These are phyloP conservation scores for Astrocystis sublimbata DNA, from an alignment of 495 filamentous ascomycete genomes.

Conservation along the genomic window DNA sequence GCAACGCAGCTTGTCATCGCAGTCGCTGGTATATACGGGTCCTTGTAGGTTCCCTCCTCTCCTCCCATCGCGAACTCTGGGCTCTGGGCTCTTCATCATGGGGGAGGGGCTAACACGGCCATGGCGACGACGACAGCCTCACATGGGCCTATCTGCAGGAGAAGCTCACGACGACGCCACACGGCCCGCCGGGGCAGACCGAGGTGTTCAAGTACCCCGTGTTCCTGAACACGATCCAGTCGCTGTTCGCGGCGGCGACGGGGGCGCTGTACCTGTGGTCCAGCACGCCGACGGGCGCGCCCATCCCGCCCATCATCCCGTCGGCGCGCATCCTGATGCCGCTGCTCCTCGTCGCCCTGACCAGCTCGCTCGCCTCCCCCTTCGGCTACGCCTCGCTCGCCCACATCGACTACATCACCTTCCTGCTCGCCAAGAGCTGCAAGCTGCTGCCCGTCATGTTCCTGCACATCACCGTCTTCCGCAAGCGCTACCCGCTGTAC, in stretches of 20 bases:
- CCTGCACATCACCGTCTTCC: conserved; percentile 90
- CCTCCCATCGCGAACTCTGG: too few relatives aligned
- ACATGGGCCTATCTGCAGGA: conserved; percentile 97
- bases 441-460: conserved; percentile 98
- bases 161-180: conserved; percentile 92
- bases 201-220: conserved; percentile 89
- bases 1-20: conserved; percentile 78
- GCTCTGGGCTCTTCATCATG: too few relatives aligned
- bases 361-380: conserved; percentile 82
- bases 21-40: conserved; percentile 90
- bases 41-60: conserved; percentile 69
- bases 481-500: conserved; percentile 86
- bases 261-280: conserved; percentile 79
- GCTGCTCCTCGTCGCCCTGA: conserved; percentile 83
- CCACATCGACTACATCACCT: conserved; percentile 98
- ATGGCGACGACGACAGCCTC: conserved; percentile 57
- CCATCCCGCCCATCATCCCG: conserved; percentile 72
- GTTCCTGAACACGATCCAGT: conserved; percentile 95
- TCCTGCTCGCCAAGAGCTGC: conserved; percentile 96
- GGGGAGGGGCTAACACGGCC: conserved; percentile 17
- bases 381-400: conserved; percentile 92
- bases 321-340: conserved; percentile 68
- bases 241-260: conserved; percentile 77
- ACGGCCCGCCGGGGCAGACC: conserved; percentile 59
- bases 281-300: conserved; percentile 55